Conservation (phyloP, 2,329 filamentous ascomycete species). For the Xylariaceae sp. region DNA sequence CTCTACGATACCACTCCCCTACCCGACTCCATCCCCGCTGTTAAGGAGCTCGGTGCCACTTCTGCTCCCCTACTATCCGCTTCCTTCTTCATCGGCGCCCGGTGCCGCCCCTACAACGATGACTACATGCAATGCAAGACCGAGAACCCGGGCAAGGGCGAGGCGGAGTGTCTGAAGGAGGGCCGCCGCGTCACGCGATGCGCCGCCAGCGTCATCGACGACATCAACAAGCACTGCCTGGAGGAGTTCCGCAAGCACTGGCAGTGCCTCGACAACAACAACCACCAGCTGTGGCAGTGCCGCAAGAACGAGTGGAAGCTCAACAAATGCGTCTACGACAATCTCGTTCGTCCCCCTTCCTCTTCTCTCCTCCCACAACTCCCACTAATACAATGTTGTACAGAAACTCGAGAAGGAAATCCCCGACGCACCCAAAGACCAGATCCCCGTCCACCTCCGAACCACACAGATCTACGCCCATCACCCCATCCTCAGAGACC, state of each 20-base stretch:
- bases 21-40: constrained; percentile 84
- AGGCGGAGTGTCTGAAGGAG: constrained; percentile 94
- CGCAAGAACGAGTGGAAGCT: constrained; percentile 80
- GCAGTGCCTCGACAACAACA: constrained; percentile 94
- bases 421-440: constrained; percentile 66
- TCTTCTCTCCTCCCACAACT: neutral
- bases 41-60: constrained; percentile 88
- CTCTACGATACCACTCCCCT: constrained; percentile 96
- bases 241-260: constrained; percentile 90
- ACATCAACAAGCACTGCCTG: constrained; percentile 93
- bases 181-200: constrained; percentile 94
- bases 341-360: constrained; percentile 59
- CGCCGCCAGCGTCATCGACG: constrained; percentile 88
- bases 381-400: constrained; percentile 5
- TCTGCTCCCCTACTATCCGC: constrained; percentile 90
- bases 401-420: constrained; percentile 76
- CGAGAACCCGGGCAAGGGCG: constrained; percentile 83
- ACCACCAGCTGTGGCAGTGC: constrained; percentile 97
- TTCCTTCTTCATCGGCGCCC: constrained; percentile 93
- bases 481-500: constrained; percentile 37
- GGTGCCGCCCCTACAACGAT: constrained; percentile 94
- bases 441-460: constrained; percentile 70
- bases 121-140: constrained; percentile 99
- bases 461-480: constrained; percentile 60
- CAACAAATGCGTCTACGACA: constrained; percentile 94